Base-by-base conservation (phyloP, 139 green algal species). In the Zygnema cylindricum region DNA sequence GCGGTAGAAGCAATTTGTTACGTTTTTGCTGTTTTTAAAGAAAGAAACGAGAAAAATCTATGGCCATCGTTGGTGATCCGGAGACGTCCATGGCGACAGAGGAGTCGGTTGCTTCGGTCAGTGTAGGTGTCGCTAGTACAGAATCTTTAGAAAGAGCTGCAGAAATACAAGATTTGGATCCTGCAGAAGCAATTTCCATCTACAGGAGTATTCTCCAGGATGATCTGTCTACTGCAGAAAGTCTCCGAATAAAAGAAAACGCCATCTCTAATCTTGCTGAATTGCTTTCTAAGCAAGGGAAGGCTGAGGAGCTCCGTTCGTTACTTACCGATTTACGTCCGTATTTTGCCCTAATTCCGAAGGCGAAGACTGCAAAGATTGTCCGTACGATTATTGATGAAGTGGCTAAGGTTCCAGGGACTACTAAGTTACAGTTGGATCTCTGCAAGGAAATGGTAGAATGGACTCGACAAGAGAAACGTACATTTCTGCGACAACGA, bases 311-410 rank as follows among this genome's bases (percentile, higher is more conserved):
- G 0, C 89, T 99, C 32, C 88, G 84, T 42, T 69, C 91, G 33
- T 93, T 99, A 43, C 93, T 99, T 3, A 92, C 92, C 0, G 94
- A 98, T 30, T 91, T 99, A 54, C 92, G 96, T 43, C 92, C 93
- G 0, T 95, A 98, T 69, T 99, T 99, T 84, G 90, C 49, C 16
- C 76, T 87, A 33, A 96, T 99, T 38, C 95, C 97, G 30, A 99
- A 99, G 86, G 97, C 97, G 32, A 99, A 99, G 91, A 99, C 97
- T 1, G 97, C 97, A 42, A 99, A 99, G 93, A 95, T 99, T 30
- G 97, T 99, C 21, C 92, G 97, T 21, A 96, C 81, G 1, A 93
- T 99, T 40, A 98, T 99, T 32, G 97, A 99, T 76, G 93, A 93
- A 55, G 96, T 99, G 41, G 93, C 94, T 3, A 96, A 95, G 39